Conservation (phyloP, 2,329 filamentous ascomycete genomes). For the Davidsoniella virescens region DNA sequence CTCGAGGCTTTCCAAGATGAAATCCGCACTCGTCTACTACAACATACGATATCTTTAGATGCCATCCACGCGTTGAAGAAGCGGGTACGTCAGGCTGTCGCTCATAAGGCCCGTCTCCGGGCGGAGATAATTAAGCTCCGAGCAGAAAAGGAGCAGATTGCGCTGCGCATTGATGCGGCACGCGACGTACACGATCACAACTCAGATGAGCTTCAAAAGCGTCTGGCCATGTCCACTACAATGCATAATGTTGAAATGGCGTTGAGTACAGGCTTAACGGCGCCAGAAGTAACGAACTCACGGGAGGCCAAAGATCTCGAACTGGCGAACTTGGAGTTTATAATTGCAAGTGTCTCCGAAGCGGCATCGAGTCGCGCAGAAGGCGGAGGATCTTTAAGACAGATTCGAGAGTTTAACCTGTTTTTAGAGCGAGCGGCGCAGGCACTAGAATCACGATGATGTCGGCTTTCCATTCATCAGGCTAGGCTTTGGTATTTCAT, state of each 20-base stretch:
- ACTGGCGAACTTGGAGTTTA: conserved; percentile 39
- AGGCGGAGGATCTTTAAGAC: conserved; percentile 35
- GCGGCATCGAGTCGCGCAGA: conserved; percentile 34
- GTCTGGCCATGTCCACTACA: conserved; percentile 37
- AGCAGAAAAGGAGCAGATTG: conserved; percentile 44
- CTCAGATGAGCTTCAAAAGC: conserved; percentile 22
- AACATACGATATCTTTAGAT: conserved; percentile 45
- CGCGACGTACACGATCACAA: conserved; percentile 41
- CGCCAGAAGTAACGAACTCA: conserved; percentile 23
- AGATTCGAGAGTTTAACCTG: conserved; percentile 45
- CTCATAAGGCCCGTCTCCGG: conserved; percentile 38
- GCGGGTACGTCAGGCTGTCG: conserved; percentile 39
- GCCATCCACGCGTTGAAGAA: conserved; percentile 40
- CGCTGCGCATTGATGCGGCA: conserved; percentile 46
- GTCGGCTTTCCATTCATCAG: background rate
- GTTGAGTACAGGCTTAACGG: conserved; percentile 32
- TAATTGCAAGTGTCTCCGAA: conserved; percentile 36
- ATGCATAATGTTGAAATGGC: conserved; percentile 48
- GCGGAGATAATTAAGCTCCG: conserved; percentile 44
- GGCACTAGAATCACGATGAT: conserved; percentile 33
- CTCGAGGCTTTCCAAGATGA: conserved; percentile 44
- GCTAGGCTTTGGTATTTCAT: background rate
- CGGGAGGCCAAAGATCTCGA: conserved; percentile 33
- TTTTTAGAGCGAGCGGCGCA: conserved; percentile 45
- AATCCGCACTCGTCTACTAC: conserved; percentile 36